Percentiles rank a stretch among this genome's conserved stretches.
Evolutionary conservation across 1,284 basidiomycete species (phyloP).

Genomic region (Apiotrichum sp.): DNA sequence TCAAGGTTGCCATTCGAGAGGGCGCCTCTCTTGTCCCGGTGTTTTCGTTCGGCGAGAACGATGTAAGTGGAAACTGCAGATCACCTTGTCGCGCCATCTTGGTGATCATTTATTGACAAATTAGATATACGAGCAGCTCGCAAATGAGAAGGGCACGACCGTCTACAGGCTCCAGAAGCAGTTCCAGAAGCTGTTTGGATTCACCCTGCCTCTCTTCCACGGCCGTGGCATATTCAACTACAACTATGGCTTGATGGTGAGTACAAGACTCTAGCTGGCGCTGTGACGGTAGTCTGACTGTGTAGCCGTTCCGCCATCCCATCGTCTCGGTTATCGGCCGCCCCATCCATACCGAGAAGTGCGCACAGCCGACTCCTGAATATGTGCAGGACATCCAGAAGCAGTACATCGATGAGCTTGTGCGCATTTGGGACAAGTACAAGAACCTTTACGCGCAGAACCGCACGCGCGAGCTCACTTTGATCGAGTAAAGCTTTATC

Average conservation of each 20-base stretch:
- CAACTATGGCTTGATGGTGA: slow-evolving; percentile 55
- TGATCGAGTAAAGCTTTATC: slow-evolving; percentile 32
- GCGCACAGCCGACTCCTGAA: slow-evolving; percentile 59
- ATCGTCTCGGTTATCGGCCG: slow-evolving; percentile 72
- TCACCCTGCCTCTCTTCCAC: slow-evolving; percentile 90
- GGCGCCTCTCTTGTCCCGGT: slow-evolving; percentile 92
- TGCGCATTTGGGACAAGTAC: slow-evolving; percentile 89
- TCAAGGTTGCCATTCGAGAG: slow-evolving; percentile 90
- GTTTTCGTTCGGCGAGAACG: slow-evolving; percentile 97
- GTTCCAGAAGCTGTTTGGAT: slow-evolving; percentile 87
- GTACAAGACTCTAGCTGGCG: not conserved
- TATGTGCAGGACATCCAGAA: slow-evolving; percentile 74
- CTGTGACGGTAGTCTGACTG: too few relatives aligned
- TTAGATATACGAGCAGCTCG: slow-evolving; percentile 87
- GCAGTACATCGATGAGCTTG: slow-evolving; percentile 85
- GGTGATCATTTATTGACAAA: not conserved
- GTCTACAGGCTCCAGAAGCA: slow-evolving; percentile 78
- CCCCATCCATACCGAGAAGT: slow-evolving; percentile 50
- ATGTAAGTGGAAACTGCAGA: slow-evolving; percentile 60
- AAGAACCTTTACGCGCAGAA: slow-evolving; percentile 54
- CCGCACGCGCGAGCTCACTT: slow-evolving; percentile 44
- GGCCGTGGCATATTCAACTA: slow-evolving; percentile 61
- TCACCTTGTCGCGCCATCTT: too few relatives aligned
- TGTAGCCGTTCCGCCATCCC: slow-evolving; percentile 76
- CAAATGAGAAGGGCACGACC: slow-evolving; percentile 87